A percentile compares a stretch with the other conserved stretches of the same genome.
Evolutionary conservation across 352 stramenopile genomes (phyloP).

Genomic region (Globisporangium spiculum): DNA sequence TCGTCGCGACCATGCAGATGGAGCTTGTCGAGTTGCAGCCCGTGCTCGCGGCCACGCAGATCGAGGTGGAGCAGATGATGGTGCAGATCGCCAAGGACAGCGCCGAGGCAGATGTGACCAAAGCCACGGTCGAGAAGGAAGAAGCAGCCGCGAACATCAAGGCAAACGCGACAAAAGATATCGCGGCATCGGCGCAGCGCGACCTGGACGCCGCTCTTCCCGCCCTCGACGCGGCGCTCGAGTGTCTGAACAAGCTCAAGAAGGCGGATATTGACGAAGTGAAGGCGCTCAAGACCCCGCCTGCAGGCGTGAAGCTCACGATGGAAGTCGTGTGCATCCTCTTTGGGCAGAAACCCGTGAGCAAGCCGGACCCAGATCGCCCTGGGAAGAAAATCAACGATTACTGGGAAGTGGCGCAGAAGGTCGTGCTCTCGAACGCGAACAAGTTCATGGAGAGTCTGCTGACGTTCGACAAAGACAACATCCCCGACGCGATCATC

Average conservation of each 20-base stretch:
- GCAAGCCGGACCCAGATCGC: conserved; percentile 81
- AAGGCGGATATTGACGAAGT: conserved; percentile 92
- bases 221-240: conserved; percentile 81
- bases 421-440: conserved; percentile 89
- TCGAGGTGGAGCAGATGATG: conserved; percentile 90
- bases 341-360: conserved; percentile 90
- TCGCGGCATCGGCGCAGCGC: conserved; percentile 84
- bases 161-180: conserved; percentile 85
- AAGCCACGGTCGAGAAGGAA: conserved; percentile 84
- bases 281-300: conserved; percentile 90
- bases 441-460: conserved; percentile 91
- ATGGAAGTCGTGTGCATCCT: conserved; percentile 92
- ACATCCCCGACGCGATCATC: conserved; percentile 90
- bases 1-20: conserved; percentile 83
- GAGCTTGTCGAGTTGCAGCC: conserved; percentile 83
- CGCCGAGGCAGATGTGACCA: conserved; percentile 86
- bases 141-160: conserved; percentile 86
- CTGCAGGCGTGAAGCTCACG: conserved; percentile 88
- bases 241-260: conserved; percentile 89
- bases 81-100: conserved; percentile 88
- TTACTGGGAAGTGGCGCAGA: conserved; percentile 89
- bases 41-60: conserved; percentile 69
- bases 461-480: conserved; percentile 92
- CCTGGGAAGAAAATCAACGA: conserved; percentile 91
- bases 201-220: conserved; percentile 88